Conservation (phyloP, 768 basidiomycete genomes). For the Boletus sp. region DNA sequence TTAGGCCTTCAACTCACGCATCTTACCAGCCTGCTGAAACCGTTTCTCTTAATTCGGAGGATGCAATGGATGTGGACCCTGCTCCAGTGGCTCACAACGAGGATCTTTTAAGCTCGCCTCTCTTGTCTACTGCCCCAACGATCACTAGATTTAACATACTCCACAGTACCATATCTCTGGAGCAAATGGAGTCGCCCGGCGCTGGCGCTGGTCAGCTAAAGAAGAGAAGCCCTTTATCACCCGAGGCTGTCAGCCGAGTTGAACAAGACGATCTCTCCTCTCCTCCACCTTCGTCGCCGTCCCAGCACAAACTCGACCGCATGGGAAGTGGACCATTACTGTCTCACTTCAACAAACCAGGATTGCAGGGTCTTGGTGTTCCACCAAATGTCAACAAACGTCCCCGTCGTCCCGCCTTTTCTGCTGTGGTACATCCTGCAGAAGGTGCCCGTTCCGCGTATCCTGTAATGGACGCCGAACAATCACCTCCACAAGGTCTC, state of each 20-base stretch:
- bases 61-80: constrained; percentile 82
- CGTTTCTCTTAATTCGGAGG: constrained; percentile 47
- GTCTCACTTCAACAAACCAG: constrained; percentile 48
- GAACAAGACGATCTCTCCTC: constrained; percentile 47
- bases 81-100: constrained; percentile 39
- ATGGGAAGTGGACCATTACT: constrained; percentile 34
- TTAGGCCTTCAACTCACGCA: constrained; percentile 13
- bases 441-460: constrained; percentile 44
- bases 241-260: constrained; percentile 40
- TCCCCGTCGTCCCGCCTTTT: constrained; percentile 63
- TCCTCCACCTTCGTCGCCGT: constrained; percentile 50
- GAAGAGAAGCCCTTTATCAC: constrained; percentile 63
- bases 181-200: constrained; percentile 43
- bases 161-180: constrained; percentile 53
- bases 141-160: constrained; percentile 62
- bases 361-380: constrained; percentile 51
- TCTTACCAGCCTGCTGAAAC: constrained; percentile 32
- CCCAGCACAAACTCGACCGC: constrained; percentile 46
- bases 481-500: constrained; percentile 30
- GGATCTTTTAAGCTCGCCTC: constrained; percentile 35
- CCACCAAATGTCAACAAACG: constrained; percentile 58
- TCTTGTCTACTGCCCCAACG: constrained; percentile 52
- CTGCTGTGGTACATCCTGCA: constrained; percentile 55
- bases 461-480: constrained; percentile 36
- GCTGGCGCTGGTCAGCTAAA: constrained; percentile 41